Base-by-base conservation (phyloP, 257 asterid genomes). In the Asclepias syriaca region DNA sequence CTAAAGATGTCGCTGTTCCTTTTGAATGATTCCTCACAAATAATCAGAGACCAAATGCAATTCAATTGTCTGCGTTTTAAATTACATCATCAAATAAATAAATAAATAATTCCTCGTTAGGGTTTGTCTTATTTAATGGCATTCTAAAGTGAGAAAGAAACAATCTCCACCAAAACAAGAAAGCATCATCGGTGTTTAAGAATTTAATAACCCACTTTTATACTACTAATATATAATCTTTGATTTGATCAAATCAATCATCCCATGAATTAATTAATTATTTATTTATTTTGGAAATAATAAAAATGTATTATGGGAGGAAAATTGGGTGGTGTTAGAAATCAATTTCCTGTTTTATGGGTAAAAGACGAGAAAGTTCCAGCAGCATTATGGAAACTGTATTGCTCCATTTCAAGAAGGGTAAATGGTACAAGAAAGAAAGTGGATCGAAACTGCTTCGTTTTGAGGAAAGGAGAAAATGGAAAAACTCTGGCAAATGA, bases 291-390 rank as follows among this genome's bases (percentile, higher is more conserved):
- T 4, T 34, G 5, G 39, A 34, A 4, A 34, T 34, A 34, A 34
- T 34, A 34, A 3, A 34, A 3, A 34, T 34, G 39, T 34, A 34
- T 13, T 46, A 45, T n/a, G 43, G 24, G 22, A 51, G 67, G 12
- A 45, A 34, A 16, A 27, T 45, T 40, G 7, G 22, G 74, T 72
- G 71, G 60, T 24, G 22, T 7, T 29, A 34, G 5, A 8, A 24
- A n/a, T 67, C 72, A 29, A 59, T 64, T 57, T 51, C 22, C 72
- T 61, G 45, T 14, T 29, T 77, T 72, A 39, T 66, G 8, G 32
- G 65, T 39, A 72, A 66, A 67, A 39, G 77, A 72, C 81, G 6
- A 66, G 50, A 34, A 56, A 46, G 24, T 69, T 72, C 14, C 22
- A 34, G 69, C n/a, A 34, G 39, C 39, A 34, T 72, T 70, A 53